Evolutionary conservation across 2,329 filamentous ascomycete species (phyloP).

Genomic region (Colletotrichum paranaense): DNA sequence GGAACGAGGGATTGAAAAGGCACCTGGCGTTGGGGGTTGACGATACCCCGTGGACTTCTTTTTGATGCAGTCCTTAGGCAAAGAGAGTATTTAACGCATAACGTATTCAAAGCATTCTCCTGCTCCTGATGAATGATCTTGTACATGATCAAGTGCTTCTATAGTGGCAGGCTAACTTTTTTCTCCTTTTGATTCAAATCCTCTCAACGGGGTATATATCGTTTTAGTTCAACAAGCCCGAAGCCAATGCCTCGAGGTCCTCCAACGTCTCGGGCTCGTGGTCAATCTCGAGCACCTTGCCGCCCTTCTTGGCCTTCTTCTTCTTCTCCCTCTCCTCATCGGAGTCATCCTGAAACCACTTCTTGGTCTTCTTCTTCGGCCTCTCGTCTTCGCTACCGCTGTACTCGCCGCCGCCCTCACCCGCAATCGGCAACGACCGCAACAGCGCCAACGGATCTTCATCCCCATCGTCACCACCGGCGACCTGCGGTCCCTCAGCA

Average conservation of each 20-base stretch:
- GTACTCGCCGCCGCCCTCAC: slow-evolving; percentile 45
- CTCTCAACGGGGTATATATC: slow-evolving; percentile 42
- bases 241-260: slow-evolving; percentile 81
- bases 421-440: slow-evolving; percentile 66
- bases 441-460: slow-evolving; percentile 69
- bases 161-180: neutral
- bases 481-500: slow-evolving; percentile 36
- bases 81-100: slow-evolving; percentile 19
- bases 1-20: slow-evolving; percentile 5
- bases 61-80: slow-evolving; percentile 13
- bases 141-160: neutral
- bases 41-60: slow-evolving; percentile 32
- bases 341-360: slow-evolving; percentile 81
- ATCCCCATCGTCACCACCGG: slow-evolving; percentile 48
- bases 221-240: slow-evolving; percentile 68
- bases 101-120: neutral
- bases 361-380: slow-evolving; percentile 74
- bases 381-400: slow-evolving; percentile 46
- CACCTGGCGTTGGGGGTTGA: slow-evolving; percentile 33
- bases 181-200: neutral
- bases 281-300: slow-evolving; percentile 69
- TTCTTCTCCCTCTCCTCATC: slow-evolving; percentile 51
- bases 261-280: slow-evolving; percentile 82
- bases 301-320: slow-evolving; percentile 56
- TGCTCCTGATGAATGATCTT: neutral